Percentiles rank a stretch among this genome's conserved stretches.
phyloP scores from a whole-genome alignment of 257 asterid species.

The Solanum virginianum region DNA sequence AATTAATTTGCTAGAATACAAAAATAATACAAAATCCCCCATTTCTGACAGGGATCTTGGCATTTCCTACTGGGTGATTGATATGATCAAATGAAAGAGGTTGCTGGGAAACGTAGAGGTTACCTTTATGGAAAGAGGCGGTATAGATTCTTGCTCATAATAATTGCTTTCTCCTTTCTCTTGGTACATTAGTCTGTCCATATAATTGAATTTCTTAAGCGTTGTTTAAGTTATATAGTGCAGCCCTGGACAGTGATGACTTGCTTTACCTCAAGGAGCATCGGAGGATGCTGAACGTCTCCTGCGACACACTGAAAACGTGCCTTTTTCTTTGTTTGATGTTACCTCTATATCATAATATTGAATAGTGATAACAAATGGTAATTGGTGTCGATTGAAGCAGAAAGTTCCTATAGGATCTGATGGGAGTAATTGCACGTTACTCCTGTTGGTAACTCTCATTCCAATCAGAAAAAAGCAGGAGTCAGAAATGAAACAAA shows the following conservation, averaged over 20 bases:
- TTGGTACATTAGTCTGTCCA: not conserved
- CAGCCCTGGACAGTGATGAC: conserved; percentile 99
- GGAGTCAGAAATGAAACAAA: too few relatives aligned
- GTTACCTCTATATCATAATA: not conserved
- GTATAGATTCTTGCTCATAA: conserved; percentile 20
- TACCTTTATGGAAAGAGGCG: conserved; percentile 97
- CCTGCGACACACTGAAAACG: conserved; percentile 88
- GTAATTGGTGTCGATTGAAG: not conserved
- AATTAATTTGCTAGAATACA: too few relatives aligned
- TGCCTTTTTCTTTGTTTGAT: conserved; percentile 38
- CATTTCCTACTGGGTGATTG: conserved; percentile 46
- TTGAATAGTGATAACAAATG: not conserved
- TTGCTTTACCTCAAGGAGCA: conserved; percentile 97
- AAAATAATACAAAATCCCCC: too few relatives aligned
- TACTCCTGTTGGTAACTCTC: not conserved
- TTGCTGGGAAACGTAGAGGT: conserved; percentile 95
- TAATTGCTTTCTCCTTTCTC: not conserved
- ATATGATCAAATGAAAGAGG: conserved; percentile 85
- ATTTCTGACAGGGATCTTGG: conserved; percentile 82
- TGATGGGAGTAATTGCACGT: conserved; percentile 16
- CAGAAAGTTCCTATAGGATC: conserved; percentile 30
- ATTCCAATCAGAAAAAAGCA: too few relatives aligned
- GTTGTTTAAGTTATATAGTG: conserved; percentile 24
- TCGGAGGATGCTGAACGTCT: conserved; percentile 94
- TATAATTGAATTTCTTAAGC: conserved; percentile 4